Evolutionary conservation across 192 early-diverging fungal species (phyloP), one percentile per base, ranked within the genome.

Genomic region (Mortierella alpina): DNA sequence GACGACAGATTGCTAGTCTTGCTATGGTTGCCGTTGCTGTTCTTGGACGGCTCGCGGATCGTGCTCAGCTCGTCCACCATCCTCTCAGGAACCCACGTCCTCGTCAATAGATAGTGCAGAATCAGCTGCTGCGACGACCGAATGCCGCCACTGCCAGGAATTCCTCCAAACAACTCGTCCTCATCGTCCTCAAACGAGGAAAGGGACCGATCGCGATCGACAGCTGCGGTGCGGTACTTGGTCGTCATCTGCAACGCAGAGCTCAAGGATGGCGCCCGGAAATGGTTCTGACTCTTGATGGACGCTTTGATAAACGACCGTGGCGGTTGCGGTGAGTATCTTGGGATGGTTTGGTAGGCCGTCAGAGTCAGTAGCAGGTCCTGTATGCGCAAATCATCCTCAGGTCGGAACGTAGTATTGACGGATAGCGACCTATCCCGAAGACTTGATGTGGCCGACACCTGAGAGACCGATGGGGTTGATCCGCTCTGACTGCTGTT

Each of bases 61-160:
- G 80, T 66, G 47, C 90, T 92, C 49, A 95, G 69, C 61, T 92
- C 91, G 69, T 95, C 93, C 7, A 93, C 87, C 66, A 90, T 91
- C 59, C 88, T 89, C 82, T 95, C 91, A 11, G 85, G 87, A 9
- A 88, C 86, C 91, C 91, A 93, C 4, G 86, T 79, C 10, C 93
- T 72, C 41, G 87, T 90, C 42, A 95, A 75, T 7, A 95, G 64
- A 76, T 93, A 95, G 51, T 95, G 93, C 7, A 82, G 69, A 41
- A 91, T 88, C 56, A 93, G 57, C 66, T 88, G 86, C 55, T 90
- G 88, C 14, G 83, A 87, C 31, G 73, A 66, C 22, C 73, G 50
- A 42, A 75, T 68, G 7, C 72, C 63, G 0, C 72, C 72, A 23
- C 60, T 53, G 5, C 49, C 61, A 55, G 40, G 23, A 45, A 48